Base-by-base conservation (phyloP, 1,284 basidiomycete genomes). In the Wallemia mellicola region DNA sequence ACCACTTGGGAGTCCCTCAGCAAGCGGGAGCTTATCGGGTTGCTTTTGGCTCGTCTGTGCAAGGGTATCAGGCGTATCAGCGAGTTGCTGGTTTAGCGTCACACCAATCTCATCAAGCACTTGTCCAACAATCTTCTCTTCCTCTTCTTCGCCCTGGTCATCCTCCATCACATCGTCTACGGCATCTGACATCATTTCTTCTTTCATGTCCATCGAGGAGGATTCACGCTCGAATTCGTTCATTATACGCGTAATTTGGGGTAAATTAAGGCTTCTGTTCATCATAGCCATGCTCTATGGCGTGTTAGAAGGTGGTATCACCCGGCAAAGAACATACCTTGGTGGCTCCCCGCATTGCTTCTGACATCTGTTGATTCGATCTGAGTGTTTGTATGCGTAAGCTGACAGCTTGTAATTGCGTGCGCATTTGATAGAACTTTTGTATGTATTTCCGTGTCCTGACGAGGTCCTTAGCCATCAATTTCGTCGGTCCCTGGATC, bases 121-220 rank as follows among this genome's bases (percentile, higher is more conserved):
- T 70, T 98, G 82, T 66, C 86, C 89, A 63, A 99, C 71, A 62
- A 99, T 94, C 74, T 86, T 86, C 69, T 98, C 89, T 26, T 89
- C 82, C 67, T 96, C 92, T 64, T 86, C 86, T 66, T 96, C 91
- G 5, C 74, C 75, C 60, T 94, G 91, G 24, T 88, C 86, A 58
- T 86, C 85, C 66, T 94, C 89, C 88, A 98, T 96, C 33, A 89
- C 91, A 67, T 95, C 92, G 71, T 98, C 94, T 9, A 98, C 84
- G 1, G 91, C 85, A 63, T 98, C 94, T 33, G 83, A 86, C 92
- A 98, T 98, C 84, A 98, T 94, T 70, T 95, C 92, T 72, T 96
- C 94, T 72, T 96, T 98, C 94, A 99, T 98, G 71, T 98, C 92
- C 94, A 99, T 99, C 69, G 83, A 86, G 11, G 84, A 81, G 63